Evolutionary conservation across 176 grass and related monocot species (phyloP), one percentile per base, ranked within the genome.

Genomic region (Carex cristatella): DNA sequence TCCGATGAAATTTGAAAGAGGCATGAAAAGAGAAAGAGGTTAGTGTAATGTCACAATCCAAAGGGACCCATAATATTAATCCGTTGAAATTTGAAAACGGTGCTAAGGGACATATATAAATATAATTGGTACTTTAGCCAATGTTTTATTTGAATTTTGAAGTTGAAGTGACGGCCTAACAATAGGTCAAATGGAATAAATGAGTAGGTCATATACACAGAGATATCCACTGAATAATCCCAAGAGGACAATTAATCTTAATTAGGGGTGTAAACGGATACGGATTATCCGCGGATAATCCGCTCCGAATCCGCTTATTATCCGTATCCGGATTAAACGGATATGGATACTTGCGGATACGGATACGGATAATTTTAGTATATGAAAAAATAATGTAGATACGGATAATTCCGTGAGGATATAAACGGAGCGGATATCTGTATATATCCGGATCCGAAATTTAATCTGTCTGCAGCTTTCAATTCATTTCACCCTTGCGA

Each of bases 31-130:
- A 81, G 11, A 55, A 55, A 65, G 33, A 44, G 37, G 63, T 68
- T 66, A 55, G 81, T 83, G 63, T 3, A 53, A 67, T 68, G 81
- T 83, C 81, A 83, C 65, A 32, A 83, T 83, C 63, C 44, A 3
- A 23, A 69, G 53, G 69, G 61, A 14, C 40, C 61, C 79, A 35
- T 35, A 35, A 58, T 7, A 35, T 27, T 28, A 44, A 61, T 44
- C 9, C 13, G 35, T 81, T 81, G 59, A 65, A 81, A 81, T 64
- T 44, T 81, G 35, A 63, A 46, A 81, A 63, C 9, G 10, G 38
- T 66, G 48, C 40, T 51, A 64, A 82, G n/a, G 80, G 59, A 82
- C 56, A 81, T 7, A 35, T 35, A 35, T 35, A 23, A 23, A 19
- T 18, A 44, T 35, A 65, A 82, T 44, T 28, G 27, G 38, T 27